These are phyloP conservation scores for Alternaria conjuncta DNA, from an alignment of 2,329 filamentous ascomycete genomes.

Conservation along the genomic window DNA sequence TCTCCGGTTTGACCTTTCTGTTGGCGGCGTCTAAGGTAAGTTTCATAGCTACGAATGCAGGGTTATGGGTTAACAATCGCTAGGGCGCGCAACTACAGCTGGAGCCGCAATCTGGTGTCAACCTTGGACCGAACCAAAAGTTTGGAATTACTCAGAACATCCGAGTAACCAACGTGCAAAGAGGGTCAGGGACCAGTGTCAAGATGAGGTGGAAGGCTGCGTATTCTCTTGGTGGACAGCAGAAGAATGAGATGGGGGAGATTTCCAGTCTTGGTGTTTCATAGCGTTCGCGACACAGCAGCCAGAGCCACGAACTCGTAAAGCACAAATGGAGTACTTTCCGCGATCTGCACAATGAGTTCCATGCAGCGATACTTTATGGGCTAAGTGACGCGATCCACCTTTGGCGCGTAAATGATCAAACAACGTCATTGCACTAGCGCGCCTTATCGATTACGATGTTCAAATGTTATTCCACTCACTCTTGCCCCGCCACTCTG, in stretches of 20 bases:
- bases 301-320: not conserved
- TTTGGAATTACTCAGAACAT: constrained; percentile 84
- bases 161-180: constrained; percentile 75
- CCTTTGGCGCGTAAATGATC: not conserved
- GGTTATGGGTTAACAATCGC: constrained; percentile 12
- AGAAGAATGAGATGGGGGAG: constrained; percentile 81
- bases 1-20: constrained; percentile 86
- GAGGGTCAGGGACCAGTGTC: constrained; percentile 75
- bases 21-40: constrained; percentile 88
- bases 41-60: not conserved
- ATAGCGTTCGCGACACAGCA: constrained; percentile 47
- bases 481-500: constrained; percentile 26
- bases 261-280: constrained; percentile 79
- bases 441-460: constrained; percentile 29
- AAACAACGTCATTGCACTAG: constrained; percentile 20
- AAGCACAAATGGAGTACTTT: constrained; percentile 2
- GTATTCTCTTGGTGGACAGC: constrained; percentile 72
- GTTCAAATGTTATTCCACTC: constrained; percentile 16
- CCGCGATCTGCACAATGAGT: not conserved
- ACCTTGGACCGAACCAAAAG: constrained; percentile 72
- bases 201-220: constrained; percentile 90
- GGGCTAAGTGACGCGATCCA: not conserved
- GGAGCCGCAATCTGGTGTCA: constrained; percentile 82
- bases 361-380: not conserved
- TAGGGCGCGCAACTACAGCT: constrained; percentile 83